phyloP scores from a whole-genome alignment of 2,329 filamentous ascomycete species.

The Penicillium fuscoglaucum region DNA sequence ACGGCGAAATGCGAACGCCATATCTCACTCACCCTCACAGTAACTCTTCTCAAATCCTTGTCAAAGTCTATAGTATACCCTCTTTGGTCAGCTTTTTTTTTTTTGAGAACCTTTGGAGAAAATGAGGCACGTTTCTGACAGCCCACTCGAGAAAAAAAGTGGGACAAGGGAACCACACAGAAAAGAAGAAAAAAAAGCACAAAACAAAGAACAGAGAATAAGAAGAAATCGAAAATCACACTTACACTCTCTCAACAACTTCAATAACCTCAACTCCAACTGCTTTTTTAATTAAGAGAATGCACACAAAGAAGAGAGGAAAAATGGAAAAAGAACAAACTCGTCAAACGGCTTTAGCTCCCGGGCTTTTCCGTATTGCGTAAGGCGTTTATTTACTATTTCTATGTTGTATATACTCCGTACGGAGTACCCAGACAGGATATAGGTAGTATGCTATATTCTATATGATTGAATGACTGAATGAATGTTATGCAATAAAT shows the following conservation, averaged over 20 bases:
- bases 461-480: not conserved
- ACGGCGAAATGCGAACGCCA: not conserved
- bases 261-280: conserved; percentile 10
- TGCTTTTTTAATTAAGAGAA: conserved; percentile 7
- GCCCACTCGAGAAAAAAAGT: conserved; percentile 29
- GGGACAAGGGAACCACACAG: conserved; percentile 8
- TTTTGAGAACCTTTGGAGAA: conserved; percentile 33
- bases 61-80: conserved; percentile 22
- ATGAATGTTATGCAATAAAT: not conserved
- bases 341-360: conserved; percentile 36
- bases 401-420: too few relatives aligned
- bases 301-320: conserved; percentile 14
- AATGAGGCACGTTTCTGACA: conserved; percentile 27
- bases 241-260: conserved; percentile 4
- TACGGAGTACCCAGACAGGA: too few relatives aligned
- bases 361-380: conserved; percentile 43
- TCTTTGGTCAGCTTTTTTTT: conserved; percentile 15
- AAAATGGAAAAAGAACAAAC: conserved; percentile 24
- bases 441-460: not conserved
- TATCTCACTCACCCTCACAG: conserved; percentile 32
- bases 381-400: conserved; percentile 23
- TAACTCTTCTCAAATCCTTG: conserved; percentile 27
- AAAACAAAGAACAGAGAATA: not conserved
- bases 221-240: not conserved
- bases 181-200: not conserved